Evolutionary conservation across 805 yeast genomes (phyloP).

Genomic region (Wickerhamomyces tratensis): DNA sequence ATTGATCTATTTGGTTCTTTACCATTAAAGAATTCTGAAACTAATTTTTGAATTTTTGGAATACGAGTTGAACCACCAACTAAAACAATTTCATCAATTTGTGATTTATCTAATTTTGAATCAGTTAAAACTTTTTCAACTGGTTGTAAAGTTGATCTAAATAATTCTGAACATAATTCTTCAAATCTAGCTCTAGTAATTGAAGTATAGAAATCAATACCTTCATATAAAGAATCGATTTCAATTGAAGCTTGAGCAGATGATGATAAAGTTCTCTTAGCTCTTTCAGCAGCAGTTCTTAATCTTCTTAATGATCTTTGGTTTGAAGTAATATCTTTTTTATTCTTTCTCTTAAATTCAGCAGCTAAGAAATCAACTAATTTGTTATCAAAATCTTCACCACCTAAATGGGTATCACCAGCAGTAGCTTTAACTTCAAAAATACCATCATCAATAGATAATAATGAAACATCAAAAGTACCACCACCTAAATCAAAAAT

Average conservation of each 20-base stretch:
- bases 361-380: constrained; percentile 86
- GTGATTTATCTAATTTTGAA: constrained; percentile 86
- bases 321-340: constrained; percentile 86
- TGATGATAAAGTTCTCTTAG: constrained; percentile 96
- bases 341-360: constrained; percentile 97
- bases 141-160: constrained; percentile 92
- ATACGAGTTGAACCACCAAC: constrained; percentile 99
- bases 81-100: constrained; percentile 87
- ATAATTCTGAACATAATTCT: constrained; percentile 92
- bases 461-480: constrained; percentile 94
- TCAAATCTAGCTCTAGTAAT: constrained; percentile 98
- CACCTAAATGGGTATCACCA: constrained; percentile 86
- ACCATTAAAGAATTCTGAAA: constrained; percentile 96
- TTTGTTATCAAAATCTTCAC: constrained; percentile 98
- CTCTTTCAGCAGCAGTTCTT: constrained; percentile 98
- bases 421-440: constrained; percentile 94
- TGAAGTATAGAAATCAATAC: constrained; percentile 95
- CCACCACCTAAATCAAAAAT: constrained; percentile 98
- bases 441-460: constrained; percentile 92
- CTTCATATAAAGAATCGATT: constrained; percentile 93
- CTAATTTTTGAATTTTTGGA: constrained; percentile 96
- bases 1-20: constrained; percentile 97
- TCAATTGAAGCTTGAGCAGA: constrained; percentile 95
- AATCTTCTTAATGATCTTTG: constrained; percentile 98
- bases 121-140: constrained; percentile 95